phyloP scores from a whole-genome alignment of 2,329 filamentous ascomycete genomes.

The Monosporascus sp. region DNA sequence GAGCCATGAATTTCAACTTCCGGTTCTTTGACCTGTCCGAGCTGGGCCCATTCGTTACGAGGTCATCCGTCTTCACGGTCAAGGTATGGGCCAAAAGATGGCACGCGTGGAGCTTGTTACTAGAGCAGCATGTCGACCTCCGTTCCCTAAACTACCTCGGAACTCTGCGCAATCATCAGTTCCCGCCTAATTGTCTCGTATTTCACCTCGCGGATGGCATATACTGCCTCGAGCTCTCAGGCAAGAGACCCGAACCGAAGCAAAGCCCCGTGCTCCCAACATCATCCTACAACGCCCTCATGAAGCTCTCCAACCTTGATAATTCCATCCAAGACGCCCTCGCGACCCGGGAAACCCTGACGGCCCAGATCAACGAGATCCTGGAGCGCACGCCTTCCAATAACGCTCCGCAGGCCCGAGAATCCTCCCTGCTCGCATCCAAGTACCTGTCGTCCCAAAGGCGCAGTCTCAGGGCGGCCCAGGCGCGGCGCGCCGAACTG shows the following conservation, averaged over 20 bases:
- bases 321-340: conserved; percentile 88
- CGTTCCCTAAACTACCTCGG: conserved; percentile 74
- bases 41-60: conserved; percentile 59
- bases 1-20: conserved; percentile 89
- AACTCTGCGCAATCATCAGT: conserved; percentile 62
- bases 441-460: conserved; percentile 59
- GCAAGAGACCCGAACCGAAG: conserved; percentile 44
- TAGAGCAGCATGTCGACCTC: conserved; percentile 70
- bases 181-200: conserved; percentile 77
- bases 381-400: conserved; percentile 38
- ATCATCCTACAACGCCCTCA: conserved; percentile 81
- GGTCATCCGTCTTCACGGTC: conserved; percentile 60
- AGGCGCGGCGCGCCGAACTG: conserved; percentile 63
- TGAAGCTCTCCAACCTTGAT: conserved; percentile 83
- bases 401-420: conserved; percentile 43
- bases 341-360: conserved; percentile 67
- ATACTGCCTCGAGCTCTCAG: conserved; percentile 71
- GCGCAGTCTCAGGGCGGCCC: conserved; percentile 58
- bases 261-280: conserved; percentile 51
- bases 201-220: conserved; percentile 84
- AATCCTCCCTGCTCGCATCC: conserved; percentile 42
- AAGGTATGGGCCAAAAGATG: conserved; percentile 68
- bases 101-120: conserved; percentile 54
- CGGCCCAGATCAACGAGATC: conserved; percentile 69
- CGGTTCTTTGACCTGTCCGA: conserved; percentile 72